Base-by-base conservation (phyloP, 306 rosid species). In the Gleditsia sinensis region DNA sequence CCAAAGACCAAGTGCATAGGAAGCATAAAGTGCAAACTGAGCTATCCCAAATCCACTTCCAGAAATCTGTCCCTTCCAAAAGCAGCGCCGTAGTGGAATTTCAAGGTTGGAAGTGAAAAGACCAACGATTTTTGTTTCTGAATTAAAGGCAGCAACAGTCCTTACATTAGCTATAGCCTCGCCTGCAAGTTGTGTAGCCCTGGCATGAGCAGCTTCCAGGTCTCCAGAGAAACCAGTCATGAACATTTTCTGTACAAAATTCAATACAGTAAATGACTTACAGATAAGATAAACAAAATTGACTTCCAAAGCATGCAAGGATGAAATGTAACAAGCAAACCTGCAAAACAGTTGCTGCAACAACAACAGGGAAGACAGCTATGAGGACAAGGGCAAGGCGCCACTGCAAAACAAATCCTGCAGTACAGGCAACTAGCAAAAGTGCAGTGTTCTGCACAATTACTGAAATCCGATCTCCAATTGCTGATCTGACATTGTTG, bases 1-100 rank as follows among this genome's bases (percentile, higher is more conserved):
- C 98, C 98, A 93, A 78, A 93, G 98, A 64, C 98, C 97, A 11
- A 93, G 88, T 65, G 98, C 93, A 78, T 93, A 93, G 30, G 98
- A 91, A 71, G 91, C 96, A 70, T 91, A 89, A 23, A 89, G 96
- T 32, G 92, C 90, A 80, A 93, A 93, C 87, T 91, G 97, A 78
- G 93, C 97, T 69, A 91, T 82, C 6, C 97, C 98, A 60, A 76
- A 93, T 66, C 97, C 97, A 70, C 93, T 91, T 75, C 97, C 98
- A 16, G 96, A 90, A 75, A 91, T 91, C 51, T 93, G 97, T 28
- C 98, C 98, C 83, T 93, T 93, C 97, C 98, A 91, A 83, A 88
- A 93, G 84, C 96, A 91, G 36, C 83, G 89, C n/a, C 89, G 75
- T 4, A 93, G 80, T 43, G 98, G 98, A 66, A 69, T 78, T 83